Evolutionary conservation across 805 yeast genomes (phyloP), one percentile per base, ranked within the genome.

Genomic region (Yarrowia keelungensis): DNA sequence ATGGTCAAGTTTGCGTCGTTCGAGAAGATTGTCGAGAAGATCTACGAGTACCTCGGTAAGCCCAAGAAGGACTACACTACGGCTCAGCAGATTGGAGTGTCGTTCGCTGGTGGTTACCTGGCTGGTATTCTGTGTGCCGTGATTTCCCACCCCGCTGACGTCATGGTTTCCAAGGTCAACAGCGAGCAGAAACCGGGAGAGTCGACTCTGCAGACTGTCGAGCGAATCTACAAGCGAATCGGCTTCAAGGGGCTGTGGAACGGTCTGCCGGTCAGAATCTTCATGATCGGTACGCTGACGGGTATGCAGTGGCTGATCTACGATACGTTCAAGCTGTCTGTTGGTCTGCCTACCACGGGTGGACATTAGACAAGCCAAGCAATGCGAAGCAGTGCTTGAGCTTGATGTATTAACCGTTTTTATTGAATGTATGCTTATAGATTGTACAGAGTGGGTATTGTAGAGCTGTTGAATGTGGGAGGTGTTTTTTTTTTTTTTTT

Each of bases 61-160:
- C 86, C 89, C 62, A 91, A 87, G 77, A 81, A 84, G 26, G 87
- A 90, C 70, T 91, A 90, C 83, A 81, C 91, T 12, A 79, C 87
- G 51, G 73, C 88, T 51, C 89, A 89, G 75, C 98, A 95, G 80
- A 94, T 97, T 26, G 97, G 97, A 65, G 97, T 95, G 49, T 91
- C 97, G 32, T 95, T 94, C 82, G 82, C 88, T 59, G 97, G 97
- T 79, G 98, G 99, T 78, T 94, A 94, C 81, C 86, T 94, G 76
- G 99, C 98, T 11, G 99, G 98, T 88, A 88, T 95, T 69, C 86
- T 93, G 82, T 94, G 98, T 83, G 98, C 99, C 8, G 81, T 90
- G 66, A 95, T 93, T 16, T 93, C 98, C 36, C 98, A 95, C 79
- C 99, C 99, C 22, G 98, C 98, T n/a, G 99, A 94, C 79, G 98